These are phyloP conservation scores for Cucurbita moschata DNA, from an alignment of 306 rosid genomes.

Conservation along the genomic window DNA sequence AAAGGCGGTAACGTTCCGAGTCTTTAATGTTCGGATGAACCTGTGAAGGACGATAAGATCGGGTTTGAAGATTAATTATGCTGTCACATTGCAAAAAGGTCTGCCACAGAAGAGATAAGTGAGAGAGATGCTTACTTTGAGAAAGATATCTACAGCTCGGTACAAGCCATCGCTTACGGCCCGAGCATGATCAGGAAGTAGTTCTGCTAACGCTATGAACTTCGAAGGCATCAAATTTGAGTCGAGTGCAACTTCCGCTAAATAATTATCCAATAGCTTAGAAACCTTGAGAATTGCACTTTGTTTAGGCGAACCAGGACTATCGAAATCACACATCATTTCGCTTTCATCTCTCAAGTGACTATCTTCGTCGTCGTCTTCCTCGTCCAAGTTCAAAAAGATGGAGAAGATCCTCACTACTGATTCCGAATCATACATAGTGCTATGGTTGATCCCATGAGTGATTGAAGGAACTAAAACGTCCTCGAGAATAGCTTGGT, in stretches of 20 bases:
- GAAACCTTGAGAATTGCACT: conserved; percentile 88
- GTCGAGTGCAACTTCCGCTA: conserved; percentile 83
- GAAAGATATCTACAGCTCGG: conserved; percentile 85
- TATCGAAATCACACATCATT: conserved; percentile 76
- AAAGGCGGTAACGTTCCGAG: conserved; percentile 63
- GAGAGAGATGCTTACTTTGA: conserved; percentile 44
- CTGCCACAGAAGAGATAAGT: background rate
- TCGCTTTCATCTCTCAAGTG: conserved; percentile 65
- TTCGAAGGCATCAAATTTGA: conserved; percentile 56
- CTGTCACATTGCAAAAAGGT: no score
- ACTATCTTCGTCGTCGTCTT: conserved; percentile 47
- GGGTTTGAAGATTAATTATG: background rate
- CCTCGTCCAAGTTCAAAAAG: conserved; percentile 80
- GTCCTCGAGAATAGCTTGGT: conserved; percentile 97
- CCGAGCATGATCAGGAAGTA: conserved; percentile 94
- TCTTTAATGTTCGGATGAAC: conserved; percentile 94
- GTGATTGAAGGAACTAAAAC: conserved; percentile 63
- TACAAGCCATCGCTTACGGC: conserved; percentile 75
- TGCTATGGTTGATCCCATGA: conserved; percentile 40
- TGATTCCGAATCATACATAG: conserved; percentile 70
- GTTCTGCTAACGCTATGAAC: conserved; percentile 68
- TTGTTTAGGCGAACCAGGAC: conserved; percentile 92
- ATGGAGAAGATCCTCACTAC: conserved; percentile 70
- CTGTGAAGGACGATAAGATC: conserved; percentile 15
- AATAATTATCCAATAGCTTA: conserved; percentile 65